Base-by-base conservation (phyloP, 2,329 filamentous ascomycete genomes). In the Colletotrichum sp. region DNA sequence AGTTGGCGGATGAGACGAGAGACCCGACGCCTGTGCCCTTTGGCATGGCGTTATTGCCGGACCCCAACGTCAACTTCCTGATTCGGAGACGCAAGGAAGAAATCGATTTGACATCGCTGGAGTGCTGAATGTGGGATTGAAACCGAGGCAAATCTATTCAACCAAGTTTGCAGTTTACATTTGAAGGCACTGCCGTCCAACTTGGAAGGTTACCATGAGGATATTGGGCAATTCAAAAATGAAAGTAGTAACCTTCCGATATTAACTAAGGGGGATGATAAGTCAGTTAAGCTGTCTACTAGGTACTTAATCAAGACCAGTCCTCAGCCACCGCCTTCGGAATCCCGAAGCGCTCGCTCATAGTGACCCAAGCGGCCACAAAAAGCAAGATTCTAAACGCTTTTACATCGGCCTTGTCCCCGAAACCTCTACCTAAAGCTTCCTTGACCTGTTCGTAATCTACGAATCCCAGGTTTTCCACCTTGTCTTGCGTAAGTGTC, bases 401-500 rank as follows among this genome's bases (percentile, higher is more conserved):
- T 2, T 67, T 68, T 1, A 78, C 61, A 36, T 87, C 83, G 5
- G 80, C 80, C 5, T 80, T 80, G 2, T 84, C 82, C 0, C 80
- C 80, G 69, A 88, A 89, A 1, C 83, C 87, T 34, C 66, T 76
- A n/a, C 79, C 78, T 21, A 89, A 78, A 28, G 84, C 77, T 2
- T 80, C 73, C 74, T 85, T 71, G 0, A 86, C 79, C n/a, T 80
- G 79, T 1, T 78, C 71, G 80, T 83, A 88, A 38, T 86, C 80
- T 2, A 87, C 77, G 71, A 88, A 88, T 0, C 85, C 85, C 6
- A 88, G 76, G 2, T 78, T 71, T 24, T 83, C 81, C 6, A 88
- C 80, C 56, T 82, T 83, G 4, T 84, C 81, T 24, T 79, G 66
- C 0, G 85, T 85, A 12, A 86, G 77, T 2, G 86, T 76, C 7